Evolutionary conservation across 2,329 filamentous ascomycete genomes (phyloP).

Genomic region (Aspergillus amoenus): DNA sequence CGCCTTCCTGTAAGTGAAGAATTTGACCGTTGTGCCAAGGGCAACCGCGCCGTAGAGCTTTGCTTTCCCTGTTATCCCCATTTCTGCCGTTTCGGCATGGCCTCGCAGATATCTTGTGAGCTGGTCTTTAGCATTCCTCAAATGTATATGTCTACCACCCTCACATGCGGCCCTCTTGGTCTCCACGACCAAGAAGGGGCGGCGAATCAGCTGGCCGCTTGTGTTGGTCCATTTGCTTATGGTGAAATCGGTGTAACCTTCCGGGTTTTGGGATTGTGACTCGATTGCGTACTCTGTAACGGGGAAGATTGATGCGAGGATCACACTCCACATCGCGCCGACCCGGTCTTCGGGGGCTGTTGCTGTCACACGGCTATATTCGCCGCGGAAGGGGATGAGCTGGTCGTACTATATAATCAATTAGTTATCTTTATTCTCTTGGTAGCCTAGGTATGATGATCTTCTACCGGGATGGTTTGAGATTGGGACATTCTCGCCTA

Average conservation of each 20-base stretch:
- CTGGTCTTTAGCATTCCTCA: not conserved
- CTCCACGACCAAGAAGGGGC: not conserved
- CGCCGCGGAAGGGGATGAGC: not conserved
- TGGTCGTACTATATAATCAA: not conserved
- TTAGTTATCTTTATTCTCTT: not conserved
- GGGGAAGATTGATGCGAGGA: not conserved
- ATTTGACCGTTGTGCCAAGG: not conserved
- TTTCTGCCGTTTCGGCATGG: not conserved
- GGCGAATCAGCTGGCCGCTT: not conserved
- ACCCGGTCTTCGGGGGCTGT: not conserved
- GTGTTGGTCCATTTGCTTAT: not conserved
- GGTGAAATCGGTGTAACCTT: not conserved
- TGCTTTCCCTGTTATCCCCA: not conserved
- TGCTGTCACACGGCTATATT: not conserved
- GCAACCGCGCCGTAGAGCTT: not conserved
- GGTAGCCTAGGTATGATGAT: not conserved
- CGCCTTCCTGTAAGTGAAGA: not conserved
- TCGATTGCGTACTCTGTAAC: not conserved
- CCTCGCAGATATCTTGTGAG: not conserved
- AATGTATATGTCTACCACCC: fast-evolving
- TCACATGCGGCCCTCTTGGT: not conserved
- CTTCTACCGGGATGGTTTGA: too few relatives aligned
- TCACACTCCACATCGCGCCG: slow-evolving; percentile 1
- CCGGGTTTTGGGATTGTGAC: not conserved
- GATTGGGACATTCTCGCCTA: too few relatives aligned